Evolutionary conservation across 2,329 filamentous ascomycete species (phyloP), one percentile per base, ranked within the genome.

Genomic region (Dothideomycetes sp.): DNA sequence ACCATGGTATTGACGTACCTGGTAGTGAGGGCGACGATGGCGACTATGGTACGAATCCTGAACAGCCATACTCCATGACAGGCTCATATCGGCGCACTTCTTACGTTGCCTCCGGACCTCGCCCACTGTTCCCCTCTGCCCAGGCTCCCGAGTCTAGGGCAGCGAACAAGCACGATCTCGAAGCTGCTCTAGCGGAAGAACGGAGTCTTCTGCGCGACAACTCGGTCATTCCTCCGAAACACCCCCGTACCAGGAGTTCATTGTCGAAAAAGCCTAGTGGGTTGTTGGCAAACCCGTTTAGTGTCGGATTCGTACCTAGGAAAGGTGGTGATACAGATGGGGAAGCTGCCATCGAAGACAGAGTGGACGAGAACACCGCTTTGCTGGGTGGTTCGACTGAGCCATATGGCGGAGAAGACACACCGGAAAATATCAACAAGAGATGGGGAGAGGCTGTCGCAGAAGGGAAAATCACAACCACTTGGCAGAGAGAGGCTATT

Each of bases 401-500:
- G 40, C 63, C 63, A 16, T 68, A 70, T 48, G 64, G 66, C 5
- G 64, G 67, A 16, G 63, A 64, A 22, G 66, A 65, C 42, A 64
- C 69, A 8, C 46, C 50, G 3, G 74, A 76, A 33, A 67, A 73
- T 25, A 67, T 87, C 30, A 76, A 82, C 50, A 71, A 77, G 51
- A 80, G 84, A 56, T 93, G 85, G 85, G 80, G 88, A 47, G 82
- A 86, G 46, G 88, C 87, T 1, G 82, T 95, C 9, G 75, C 76
- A 0, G 76, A 82, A 0, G 85, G 87, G 8, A 75, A 78, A 55
- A 87, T 95, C 50, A 80, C 81, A 41, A 94, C 88, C 5, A 93
- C 86, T 5, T 95, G 87, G 87, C 80, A 83, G 61, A 77, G 87
- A 48, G 88, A 96, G 68, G 73, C 83, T 28, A 86, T 87, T 64